These are phyloP conservation scores for Cordyceps javanica DNA, from an alignment of 2,329 filamentous ascomycete genomes.

Conservation along the genomic window DNA sequence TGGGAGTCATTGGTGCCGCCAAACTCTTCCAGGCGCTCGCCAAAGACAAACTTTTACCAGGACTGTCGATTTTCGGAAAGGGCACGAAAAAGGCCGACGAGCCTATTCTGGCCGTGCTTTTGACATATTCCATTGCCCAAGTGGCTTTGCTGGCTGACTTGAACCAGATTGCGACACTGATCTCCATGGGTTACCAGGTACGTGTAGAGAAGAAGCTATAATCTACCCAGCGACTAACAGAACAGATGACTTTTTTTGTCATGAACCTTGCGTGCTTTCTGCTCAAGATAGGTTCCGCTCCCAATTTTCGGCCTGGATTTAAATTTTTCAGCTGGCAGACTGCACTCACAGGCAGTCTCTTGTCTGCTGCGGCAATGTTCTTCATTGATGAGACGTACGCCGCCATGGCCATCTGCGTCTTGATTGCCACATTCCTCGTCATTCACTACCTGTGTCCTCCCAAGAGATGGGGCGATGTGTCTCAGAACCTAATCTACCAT, in stretches of 20 bases:
- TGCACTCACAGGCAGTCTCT: slow-evolving; percentile 65
- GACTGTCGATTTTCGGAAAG: slow-evolving; percentile 65
- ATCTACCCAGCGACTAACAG: slow-evolving; percentile 11
- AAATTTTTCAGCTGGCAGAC: slow-evolving; percentile 87
- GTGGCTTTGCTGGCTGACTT: slow-evolving; percentile 75
- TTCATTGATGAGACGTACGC: slow-evolving; percentile 83
- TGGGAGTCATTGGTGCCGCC: slow-evolving; percentile 80
- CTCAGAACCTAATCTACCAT: slow-evolving; percentile 77
- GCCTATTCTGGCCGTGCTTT: slow-evolving; percentile 66
- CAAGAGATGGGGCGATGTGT: slow-evolving; percentile 86
- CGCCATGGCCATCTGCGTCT: slow-evolving; percentile 63
- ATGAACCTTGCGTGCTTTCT: slow-evolving; percentile 85
- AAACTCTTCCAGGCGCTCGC: slow-evolving; percentile 81
- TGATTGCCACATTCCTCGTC: slow-evolving; percentile 72
- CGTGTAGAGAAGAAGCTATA: slow-evolving; percentile 15
- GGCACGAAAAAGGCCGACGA: slow-evolving; percentile 68
- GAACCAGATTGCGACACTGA: slow-evolving; percentile 82
- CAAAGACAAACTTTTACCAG: slow-evolving; percentile 71
- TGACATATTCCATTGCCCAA: slow-evolving; percentile 72
- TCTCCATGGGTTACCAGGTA: slow-evolving; percentile 82
- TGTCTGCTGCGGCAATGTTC: slow-evolving; percentile 79
- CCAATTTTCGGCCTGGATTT: slow-evolving; percentile 83
- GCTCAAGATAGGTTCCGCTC: slow-evolving; percentile 78
- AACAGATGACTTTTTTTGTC: slow-evolving; percentile 77
- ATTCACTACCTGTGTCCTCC: slow-evolving; percentile 83